Conservation (phyloP, 345 rosid genomes). For the Citrus unshiu region DNA sequence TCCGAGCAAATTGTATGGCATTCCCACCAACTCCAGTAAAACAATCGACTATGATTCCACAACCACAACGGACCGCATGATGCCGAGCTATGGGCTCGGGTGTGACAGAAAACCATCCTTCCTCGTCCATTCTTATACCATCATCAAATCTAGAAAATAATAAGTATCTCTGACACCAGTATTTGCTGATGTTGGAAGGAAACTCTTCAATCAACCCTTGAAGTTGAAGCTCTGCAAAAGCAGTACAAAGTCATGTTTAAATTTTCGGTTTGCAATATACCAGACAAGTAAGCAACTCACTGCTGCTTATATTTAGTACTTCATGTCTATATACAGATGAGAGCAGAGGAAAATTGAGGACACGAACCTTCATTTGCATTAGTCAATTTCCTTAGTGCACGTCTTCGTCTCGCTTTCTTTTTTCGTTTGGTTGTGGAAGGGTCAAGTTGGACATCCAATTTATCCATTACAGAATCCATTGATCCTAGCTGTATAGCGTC, state of each 20-base stretch:
- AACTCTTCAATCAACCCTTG: slow-evolving; percentile 38
- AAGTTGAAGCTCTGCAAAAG: slow-evolving; percentile 38
- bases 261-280: background rate
- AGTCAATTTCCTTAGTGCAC: slow-evolving; percentile 27
- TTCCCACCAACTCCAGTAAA: slow-evolving; percentile 97
- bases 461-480: slow-evolving; percentile 25
- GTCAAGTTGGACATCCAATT: slow-evolving; percentile 19
- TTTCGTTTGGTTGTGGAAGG: slow-evolving; percentile 31
- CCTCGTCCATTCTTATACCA: slow-evolving; percentile 90
- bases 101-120: slow-evolving; percentile 99
- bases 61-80: slow-evolving; percentile 67
- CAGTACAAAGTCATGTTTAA: background rate
- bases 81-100: slow-evolving; percentile 86
- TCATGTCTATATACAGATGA: background rate
- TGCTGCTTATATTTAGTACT: background rate
- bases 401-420: slow-evolving; percentile 49
- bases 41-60: slow-evolving; percentile 63
- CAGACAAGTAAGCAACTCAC: background rate
- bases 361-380: slow-evolving; percentile 39
- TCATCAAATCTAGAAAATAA: slow-evolving; percentile 78
- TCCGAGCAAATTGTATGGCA: slow-evolving; percentile 78
- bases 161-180: slow-evolving; percentile 82
- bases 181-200: slow-evolving; percentile 50
- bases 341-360: background rate
- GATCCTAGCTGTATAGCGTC: slow-evolving; percentile 19